Conservation (phyloP, 192 early-diverging fungal species). For the Backusella sp. region DNA sequence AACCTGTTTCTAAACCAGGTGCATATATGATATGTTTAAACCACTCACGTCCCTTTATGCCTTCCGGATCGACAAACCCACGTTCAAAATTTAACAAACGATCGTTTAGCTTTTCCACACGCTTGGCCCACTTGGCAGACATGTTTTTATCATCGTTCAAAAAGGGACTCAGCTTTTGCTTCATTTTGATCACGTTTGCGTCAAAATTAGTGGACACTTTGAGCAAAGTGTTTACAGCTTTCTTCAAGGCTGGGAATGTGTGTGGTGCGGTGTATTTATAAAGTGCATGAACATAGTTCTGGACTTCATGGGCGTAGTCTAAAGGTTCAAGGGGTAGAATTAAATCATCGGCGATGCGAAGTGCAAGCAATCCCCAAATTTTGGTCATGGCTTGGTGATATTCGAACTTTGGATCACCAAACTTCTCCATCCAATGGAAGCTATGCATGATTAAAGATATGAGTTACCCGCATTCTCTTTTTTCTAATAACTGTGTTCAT, state of each 20-base stretch:
- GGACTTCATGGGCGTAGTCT: slow-evolving; percentile 49
- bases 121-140: slow-evolving; percentile 19
- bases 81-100: slow-evolving; percentile 50
- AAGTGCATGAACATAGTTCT: slow-evolving; percentile 39
- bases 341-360: slow-evolving; percentile 47
- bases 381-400: slow-evolving; percentile 50
- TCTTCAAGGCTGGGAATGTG: slow-evolving; percentile 13
- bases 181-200: background rate
- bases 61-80: slow-evolving; percentile 55
- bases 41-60: slow-evolving; percentile 50
- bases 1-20: slow-evolving; percentile 52
- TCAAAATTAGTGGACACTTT: slow-evolving; percentile 18
- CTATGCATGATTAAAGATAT: slow-evolving; percentile 22
- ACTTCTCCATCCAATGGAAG: slow-evolving; percentile 56
- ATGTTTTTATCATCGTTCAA: background rate
- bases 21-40: slow-evolving; percentile 61
- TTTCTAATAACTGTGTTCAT: background rate
- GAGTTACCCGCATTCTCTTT: background rate
- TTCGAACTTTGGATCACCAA: slow-evolving; percentile 53
- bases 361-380: slow-evolving; percentile 46
- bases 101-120: slow-evolving; percentile 44
- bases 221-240: slow-evolving; percentile 4
- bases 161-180: slow-evolving; percentile 7
- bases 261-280: slow-evolving; percentile 15
- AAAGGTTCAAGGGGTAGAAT: slow-evolving; percentile 42